Percentiles rank a stretch among this genome's conserved stretches.
Conservation (phyloP, 495 filamentous ascomycete species). For the Apiosordaria backusii region DNA sequence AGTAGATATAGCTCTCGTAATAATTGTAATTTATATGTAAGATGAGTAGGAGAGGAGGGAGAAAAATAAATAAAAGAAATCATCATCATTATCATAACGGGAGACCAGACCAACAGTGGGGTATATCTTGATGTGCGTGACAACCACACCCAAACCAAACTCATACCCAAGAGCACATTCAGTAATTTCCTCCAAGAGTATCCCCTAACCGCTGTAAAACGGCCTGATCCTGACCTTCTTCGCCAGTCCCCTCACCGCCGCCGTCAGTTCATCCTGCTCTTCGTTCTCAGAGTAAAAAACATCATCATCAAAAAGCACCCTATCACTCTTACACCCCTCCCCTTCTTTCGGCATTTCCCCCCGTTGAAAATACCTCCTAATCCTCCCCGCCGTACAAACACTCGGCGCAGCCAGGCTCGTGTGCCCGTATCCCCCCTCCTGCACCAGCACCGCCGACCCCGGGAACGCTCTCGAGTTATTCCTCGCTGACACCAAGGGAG, state of each 20-base stretch:
- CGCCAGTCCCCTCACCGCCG: background rate
- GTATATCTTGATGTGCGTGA: background rate
- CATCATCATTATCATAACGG: background rate
- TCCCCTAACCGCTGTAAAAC: background rate
- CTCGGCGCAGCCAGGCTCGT: conserved; percentile 36
- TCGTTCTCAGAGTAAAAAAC: too few relatives aligned
- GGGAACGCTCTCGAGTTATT: conserved; percentile 50
- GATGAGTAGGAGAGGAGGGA: background rate
- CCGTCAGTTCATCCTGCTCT: background rate
- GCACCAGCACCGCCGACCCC: conserved; percentile 52
- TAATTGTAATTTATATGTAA: background rate
- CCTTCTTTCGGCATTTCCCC: conserved; percentile 28
- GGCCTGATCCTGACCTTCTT: background rate
- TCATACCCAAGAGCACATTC: background rate
- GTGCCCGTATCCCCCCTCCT: conserved; percentile 49
- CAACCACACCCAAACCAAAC: background rate
- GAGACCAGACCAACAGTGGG: background rate
- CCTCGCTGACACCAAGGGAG: conserved; percentile 48
- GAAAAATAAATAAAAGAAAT: background rate
- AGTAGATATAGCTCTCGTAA: background rate
- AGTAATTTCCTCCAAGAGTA: background rate
- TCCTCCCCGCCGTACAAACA: conserved; percentile 33
- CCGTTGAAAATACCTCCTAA: conserved; percentile 37
- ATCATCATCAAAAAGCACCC: conserved; percentile 20
- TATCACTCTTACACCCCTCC: conserved; percentile 35